Conservation (phyloP, 345 rosid species). For the Populus ilicifolia region DNA sequence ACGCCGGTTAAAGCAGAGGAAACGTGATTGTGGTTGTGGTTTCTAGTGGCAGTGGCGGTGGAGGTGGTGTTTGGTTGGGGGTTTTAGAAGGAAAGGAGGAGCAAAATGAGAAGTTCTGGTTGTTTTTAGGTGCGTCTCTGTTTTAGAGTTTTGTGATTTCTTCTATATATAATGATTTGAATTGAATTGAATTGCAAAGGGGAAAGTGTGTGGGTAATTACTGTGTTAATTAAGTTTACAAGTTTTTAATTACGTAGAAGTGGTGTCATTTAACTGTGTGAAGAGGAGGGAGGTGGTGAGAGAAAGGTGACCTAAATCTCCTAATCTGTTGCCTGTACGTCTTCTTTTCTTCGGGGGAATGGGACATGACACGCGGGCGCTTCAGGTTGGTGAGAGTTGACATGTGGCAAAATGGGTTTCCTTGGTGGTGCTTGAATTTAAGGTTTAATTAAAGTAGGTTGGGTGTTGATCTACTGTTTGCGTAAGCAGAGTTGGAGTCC, state of each 20-base stretch:
- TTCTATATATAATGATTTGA: not conserved
- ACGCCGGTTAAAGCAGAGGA: slow-evolving; percentile 8
- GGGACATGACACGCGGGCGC: slow-evolving; percentile 16
- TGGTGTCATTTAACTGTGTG: not conserved
- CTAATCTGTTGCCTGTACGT: slow-evolving; percentile 37
- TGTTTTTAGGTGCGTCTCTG: not conserved
- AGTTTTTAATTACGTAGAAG: not conserved
- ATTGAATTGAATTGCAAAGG: not conserved
- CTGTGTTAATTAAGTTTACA: not conserved
- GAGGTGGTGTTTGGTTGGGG: not conserved
- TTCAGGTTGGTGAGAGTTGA: not conserved
- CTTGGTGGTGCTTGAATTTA: not conserved
- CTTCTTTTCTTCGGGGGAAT: slow-evolving; percentile 5
- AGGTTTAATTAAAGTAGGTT: slow-evolving; percentile 32
- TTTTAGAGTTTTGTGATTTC: not conserved
- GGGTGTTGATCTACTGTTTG: slow-evolving; percentile 54
- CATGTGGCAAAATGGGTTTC: slow-evolving; percentile 33
- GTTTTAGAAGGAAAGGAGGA: not conserved
- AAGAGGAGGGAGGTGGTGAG: slow-evolving; percentile 23
- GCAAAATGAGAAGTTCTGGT: not conserved
- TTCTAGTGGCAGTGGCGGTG: not conserved
- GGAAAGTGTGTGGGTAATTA: not conserved
- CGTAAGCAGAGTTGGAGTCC: slow-evolving; percentile 4
- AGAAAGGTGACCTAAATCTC: slow-evolving; percentile 61
- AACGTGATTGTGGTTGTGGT: not conserved